Percentiles rank a stretch among this genome's conserved stretches.
Conservation (phyloP, 176 grass and related monocot species). For the Typha latifolia region DNA sequence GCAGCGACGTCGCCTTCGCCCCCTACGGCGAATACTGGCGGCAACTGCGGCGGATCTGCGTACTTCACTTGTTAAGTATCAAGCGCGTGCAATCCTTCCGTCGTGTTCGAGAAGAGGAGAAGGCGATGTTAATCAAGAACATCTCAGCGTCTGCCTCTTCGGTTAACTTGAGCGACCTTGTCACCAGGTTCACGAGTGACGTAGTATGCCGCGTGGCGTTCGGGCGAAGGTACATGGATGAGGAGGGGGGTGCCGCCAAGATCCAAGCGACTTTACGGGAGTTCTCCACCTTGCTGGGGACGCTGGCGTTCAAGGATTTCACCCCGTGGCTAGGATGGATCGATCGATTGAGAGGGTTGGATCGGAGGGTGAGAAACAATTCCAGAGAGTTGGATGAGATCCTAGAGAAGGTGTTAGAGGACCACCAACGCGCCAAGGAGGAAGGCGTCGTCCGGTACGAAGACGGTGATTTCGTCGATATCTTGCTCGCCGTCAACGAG, state of each 20-base stretch:
- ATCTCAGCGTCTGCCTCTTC: neutral
- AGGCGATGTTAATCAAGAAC: neutral
- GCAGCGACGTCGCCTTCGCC: constrained; percentile 24
- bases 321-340: constrained; percentile 18
- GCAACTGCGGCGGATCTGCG: neutral
- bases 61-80: constrained; percentile 9
- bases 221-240: neutral
- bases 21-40: constrained; percentile 38
- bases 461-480: neutral
- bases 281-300: neutral
- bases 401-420: constrained; percentile 17
- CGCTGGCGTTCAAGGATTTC: constrained; percentile 6
- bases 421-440: constrained; percentile 3
- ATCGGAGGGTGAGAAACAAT: constrained; percentile 9
- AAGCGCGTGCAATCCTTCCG: constrained; percentile 6
- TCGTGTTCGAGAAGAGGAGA: constrained; percentile 3
- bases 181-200: neutral
- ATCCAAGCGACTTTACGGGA: neutral
- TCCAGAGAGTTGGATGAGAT: neutral
- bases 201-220: constrained; percentile 17
- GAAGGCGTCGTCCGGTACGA: neutral
- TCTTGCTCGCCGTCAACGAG: constrained; percentile 26
- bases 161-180: constrained; percentile 6
- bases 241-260: neutral
- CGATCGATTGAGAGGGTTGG: constrained; percentile 13